Evolutionary conservation across 1,139 yeast species (phyloP).

Genomic region (Yamadazyma conglobata): DNA sequence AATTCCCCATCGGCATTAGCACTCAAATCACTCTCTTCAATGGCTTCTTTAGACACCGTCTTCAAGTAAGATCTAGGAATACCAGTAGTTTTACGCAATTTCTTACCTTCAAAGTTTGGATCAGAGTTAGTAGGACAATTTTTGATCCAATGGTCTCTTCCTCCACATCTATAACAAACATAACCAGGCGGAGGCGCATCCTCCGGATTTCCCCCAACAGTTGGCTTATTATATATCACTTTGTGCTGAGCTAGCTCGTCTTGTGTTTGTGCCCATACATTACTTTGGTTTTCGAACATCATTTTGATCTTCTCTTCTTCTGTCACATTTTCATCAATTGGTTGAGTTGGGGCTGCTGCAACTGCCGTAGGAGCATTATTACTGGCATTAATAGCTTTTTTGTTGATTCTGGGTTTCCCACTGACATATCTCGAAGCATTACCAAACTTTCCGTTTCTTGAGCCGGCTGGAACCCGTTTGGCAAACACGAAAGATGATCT

Average conservation of each 20-base stretch:
- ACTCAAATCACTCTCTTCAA: slow-evolving; percentile 49
- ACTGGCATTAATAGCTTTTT: slow-evolving; percentile 29
- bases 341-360: slow-evolving; percentile 7
- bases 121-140: slow-evolving; percentile 94
- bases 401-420: slow-evolving; percentile 67
- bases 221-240: slow-evolving; percentile 53
- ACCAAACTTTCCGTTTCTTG: slow-evolving; percentile 57
- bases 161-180: slow-evolving; percentile 94
- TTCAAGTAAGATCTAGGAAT: slow-evolving; percentile 91
- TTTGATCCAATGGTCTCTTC: slow-evolving; percentile 93
- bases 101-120: slow-evolving; percentile 89
- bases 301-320: slow-evolving; percentile 87
- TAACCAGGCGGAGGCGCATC: slow-evolving; percentile 94
- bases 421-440: slow-evolving; percentile 80
- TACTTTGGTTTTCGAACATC: slow-evolving; percentile 91
- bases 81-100: slow-evolving; percentile 93
- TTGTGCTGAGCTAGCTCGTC: slow-evolving; percentile 81
- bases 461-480: slow-evolving; percentile 67
- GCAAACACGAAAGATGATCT: slow-evolving; percentile 84
- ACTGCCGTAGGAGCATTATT: slow-evolving; percentile 14
- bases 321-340: slow-evolving; percentile 40
- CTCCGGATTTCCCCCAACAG: slow-evolving; percentile 42
- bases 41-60: slow-evolving; percentile 54
- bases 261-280: slow-evolving; percentile 93
- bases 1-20: slow-evolving; percentile 46